Percentiles rank a stretch among this genome's conserved stretches.
Conservation (phyloP, 2,329 filamentous ascomycete genomes). For the Fusarium sp. region DNA sequence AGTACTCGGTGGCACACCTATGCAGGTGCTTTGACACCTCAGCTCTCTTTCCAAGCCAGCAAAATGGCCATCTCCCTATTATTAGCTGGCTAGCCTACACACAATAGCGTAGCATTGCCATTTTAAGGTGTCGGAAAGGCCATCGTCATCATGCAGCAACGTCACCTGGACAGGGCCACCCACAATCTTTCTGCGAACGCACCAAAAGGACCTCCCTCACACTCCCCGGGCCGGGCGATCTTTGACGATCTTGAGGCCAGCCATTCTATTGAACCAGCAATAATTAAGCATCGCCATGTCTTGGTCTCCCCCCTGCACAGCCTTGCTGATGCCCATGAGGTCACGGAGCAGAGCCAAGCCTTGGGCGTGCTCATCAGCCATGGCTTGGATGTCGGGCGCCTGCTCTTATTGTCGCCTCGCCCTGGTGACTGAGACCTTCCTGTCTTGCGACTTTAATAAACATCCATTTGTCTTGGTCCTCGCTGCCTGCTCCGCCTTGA, state of each 20-base stretch:
- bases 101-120: not conserved
- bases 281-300: slow-evolving; percentile 28
- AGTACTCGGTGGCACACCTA: not conserved
- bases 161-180: slow-evolving; percentile 29
- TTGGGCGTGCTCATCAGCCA: not conserved
- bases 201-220: not conserved
- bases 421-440: slow-evolving; percentile 20
- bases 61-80: not conserved
- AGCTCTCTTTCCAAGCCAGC: not conserved
- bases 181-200: not conserved
- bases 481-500: slow-evolving; percentile 19
- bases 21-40: not conserved
- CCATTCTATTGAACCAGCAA: not conserved
- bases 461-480: slow-evolving; percentile 16
- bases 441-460: slow-evolving; percentile 8
- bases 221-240: not conserved
- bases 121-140: not conserved
- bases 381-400: slow-evolving; percentile 1
- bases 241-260: not conserved
- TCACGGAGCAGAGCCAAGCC: slow-evolving; percentile 25
- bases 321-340: slow-evolving; percentile 20
- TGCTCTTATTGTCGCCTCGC: slow-evolving; percentile 11
- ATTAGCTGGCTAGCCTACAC: not conserved
- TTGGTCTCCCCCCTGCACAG: not conserved
- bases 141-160: slow-evolving; percentile 40